Percentiles rank a stretch among this genome's conserved stretches.
Evolutionary conservation across 1,284 basidiomycete genomes (phyloP).

Genomic region (Heterobasidion irregulare): DNA sequence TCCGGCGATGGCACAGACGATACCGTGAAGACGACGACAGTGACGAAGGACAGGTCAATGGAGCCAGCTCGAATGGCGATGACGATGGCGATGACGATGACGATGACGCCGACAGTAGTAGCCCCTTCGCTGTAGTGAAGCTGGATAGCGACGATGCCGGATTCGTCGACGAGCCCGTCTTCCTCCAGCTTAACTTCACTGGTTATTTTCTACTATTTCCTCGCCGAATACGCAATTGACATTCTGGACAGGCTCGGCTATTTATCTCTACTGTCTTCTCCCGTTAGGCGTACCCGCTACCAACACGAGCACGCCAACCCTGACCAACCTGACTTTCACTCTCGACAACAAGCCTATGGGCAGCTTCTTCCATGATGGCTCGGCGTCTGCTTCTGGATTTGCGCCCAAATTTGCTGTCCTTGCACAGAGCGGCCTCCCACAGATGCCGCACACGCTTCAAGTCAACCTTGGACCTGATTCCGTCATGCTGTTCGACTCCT

Average conservation of each 20-base stretch:
- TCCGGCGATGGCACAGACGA: too few species aligned
- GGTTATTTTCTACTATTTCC: conserved; percentile 22
- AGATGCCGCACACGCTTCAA: conserved; percentile 32
- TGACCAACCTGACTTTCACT: conserved; percentile 25
- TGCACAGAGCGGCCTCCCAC: conserved; percentile 23
- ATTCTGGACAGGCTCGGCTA: conserved; percentile 19
- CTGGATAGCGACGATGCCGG: conserved; percentile 28
- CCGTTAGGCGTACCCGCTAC: conserved; percentile 19
- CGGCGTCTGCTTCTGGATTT: conserved; percentile 19
- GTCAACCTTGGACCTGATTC: conserved; percentile 37
- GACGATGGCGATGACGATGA: conserved; percentile 15
- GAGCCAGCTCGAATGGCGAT: conserved; percentile 18
- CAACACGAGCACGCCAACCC: conserved; percentile 21
- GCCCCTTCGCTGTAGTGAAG: conserved; percentile 18
- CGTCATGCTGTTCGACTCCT: conserved; percentile 40
- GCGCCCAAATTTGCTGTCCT: conserved; percentile 26
- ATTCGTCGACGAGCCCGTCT: conserved; percentile 30
- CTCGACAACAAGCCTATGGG: conserved; percentile 20
- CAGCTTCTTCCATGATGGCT: conserved; percentile 21
- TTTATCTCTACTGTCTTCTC: conserved; percentile 23
- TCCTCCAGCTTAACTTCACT: conserved; percentile 37
- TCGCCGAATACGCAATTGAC: conserved; percentile 1
- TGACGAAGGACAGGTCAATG: conserved; percentile 9
- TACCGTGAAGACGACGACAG: not conserved
- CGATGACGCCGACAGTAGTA: conserved; percentile 7